Evolutionary conservation across 345 rosid genomes (phyloP).

Genomic region (Salix purpurea): DNA sequence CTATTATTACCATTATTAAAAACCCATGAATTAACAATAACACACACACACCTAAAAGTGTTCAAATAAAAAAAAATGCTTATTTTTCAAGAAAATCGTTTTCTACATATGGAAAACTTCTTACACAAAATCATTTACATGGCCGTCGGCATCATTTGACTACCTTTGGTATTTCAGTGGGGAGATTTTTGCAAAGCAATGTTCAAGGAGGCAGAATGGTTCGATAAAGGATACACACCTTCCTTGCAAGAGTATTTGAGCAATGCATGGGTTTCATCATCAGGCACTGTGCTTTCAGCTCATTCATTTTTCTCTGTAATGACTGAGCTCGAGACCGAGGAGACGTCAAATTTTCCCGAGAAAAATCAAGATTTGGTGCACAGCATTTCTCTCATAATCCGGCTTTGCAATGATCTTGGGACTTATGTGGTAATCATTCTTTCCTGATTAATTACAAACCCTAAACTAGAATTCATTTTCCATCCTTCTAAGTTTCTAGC

Average conservation of each 20-base stretch:
- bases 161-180: conserved; percentile 35
- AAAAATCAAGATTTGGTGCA: conserved; percentile 26
- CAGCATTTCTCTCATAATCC: conserved; percentile 35
- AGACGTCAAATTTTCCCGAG: background rate
- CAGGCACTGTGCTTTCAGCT: conserved; percentile 32
- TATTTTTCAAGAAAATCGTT: too few relatives aligned
- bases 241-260: conserved; percentile 37
- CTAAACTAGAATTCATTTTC: too few relatives aligned
- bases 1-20: too few relatives aligned
- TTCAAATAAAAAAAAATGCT: too few relatives aligned
- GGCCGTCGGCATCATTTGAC: background rate
- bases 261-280: conserved; percentile 44
- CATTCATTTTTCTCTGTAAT: conserved; percentile 26
- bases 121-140: background rate
- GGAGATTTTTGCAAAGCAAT: conserved; percentile 44
- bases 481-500: too few relatives aligned
- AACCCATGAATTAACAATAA: too few relatives aligned
- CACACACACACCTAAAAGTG: too few relatives aligned
- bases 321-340: conserved; percentile 1
- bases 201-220: conserved; percentile 51
- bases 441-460: background rate
- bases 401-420: conserved; percentile 48
- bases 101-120: too few relatives aligned
- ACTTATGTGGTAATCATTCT: conserved; percentile 33
- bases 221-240: conserved; percentile 26